A percentile compares a stretch with the other conserved stretches of the same genome.
Evolutionary conservation across 2,329 filamentous ascomycete species (phyloP).

Genomic region (Penicillium sp.): DNA sequence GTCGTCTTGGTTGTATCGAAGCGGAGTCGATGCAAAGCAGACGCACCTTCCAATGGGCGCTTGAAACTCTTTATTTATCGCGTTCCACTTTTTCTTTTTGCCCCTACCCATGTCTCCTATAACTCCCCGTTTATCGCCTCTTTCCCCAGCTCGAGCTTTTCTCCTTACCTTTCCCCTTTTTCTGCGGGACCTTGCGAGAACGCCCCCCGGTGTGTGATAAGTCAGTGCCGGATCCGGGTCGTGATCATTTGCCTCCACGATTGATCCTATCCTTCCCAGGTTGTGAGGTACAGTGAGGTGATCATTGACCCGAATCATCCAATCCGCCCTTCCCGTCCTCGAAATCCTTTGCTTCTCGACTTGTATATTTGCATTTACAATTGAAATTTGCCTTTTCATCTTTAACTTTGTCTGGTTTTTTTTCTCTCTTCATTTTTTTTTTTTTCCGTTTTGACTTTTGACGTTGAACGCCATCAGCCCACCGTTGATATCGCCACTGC

Average conservation of each 20-base stretch:
- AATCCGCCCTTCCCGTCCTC: constrained; percentile 9
- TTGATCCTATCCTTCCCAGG: constrained; percentile 2
- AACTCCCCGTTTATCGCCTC: constrained; percentile 5
- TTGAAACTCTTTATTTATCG: constrained; percentile 22
- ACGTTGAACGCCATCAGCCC: constrained; percentile 2
- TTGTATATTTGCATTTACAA: too few relatives aligned
- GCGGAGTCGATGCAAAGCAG: constrained; percentile 21
- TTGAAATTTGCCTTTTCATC: constrained; percentile 13
- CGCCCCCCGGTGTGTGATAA: not conserved
- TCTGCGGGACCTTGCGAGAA: not conserved
- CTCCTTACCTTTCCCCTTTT: not conserved
- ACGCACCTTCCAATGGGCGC: constrained; percentile 17
- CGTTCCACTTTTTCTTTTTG: constrained; percentile 22
- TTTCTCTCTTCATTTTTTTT: constrained; percentile 3
- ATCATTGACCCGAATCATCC: constrained; percentile 10
- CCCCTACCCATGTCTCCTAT: constrained; percentile 6
- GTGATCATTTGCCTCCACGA: constrained; percentile 5
- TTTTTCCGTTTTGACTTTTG: not conserved
- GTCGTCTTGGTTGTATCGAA: constrained; percentile 21
- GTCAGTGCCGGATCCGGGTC: too few relatives aligned
- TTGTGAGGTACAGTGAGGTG: constrained; percentile 12
- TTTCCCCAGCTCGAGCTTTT: not conserved
- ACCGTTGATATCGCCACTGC: constrained; percentile 10
- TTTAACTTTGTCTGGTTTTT: not conserved
- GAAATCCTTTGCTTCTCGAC: constrained; percentile 7